A percentile compares a stretch with the other conserved stretches of the same genome.
phyloP scores from a whole-genome alignment of 495 filamentous ascomycete genomes.

The Gamarada debralockiae region DNA sequence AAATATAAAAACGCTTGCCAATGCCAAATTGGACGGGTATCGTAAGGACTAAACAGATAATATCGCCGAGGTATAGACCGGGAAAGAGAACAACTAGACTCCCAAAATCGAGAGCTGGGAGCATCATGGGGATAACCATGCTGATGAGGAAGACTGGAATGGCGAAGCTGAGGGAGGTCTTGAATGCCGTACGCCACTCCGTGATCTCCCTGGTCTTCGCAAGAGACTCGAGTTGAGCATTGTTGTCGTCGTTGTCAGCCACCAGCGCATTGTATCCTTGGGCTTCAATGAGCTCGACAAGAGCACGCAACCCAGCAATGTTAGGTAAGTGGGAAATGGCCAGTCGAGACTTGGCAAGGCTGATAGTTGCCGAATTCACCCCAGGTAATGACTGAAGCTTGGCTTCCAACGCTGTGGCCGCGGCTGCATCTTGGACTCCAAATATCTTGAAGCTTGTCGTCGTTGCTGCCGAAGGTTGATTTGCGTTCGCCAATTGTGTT shows the following conservation, averaged over 20 bases:
- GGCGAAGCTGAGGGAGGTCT: slow-evolving; percentile 71
- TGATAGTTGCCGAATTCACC: slow-evolving; percentile 67
- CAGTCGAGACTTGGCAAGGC: slow-evolving; percentile 62
- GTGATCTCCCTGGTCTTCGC: slow-evolving; percentile 95
- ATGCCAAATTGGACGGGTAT: slow-evolving; percentile 96
- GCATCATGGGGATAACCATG: slow-evolving; percentile 83
- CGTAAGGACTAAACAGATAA: slow-evolving; percentile 78
- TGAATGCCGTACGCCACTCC: slow-evolving; percentile 83
- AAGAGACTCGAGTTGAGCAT: slow-evolving; percentile 92
- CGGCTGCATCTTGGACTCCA: slow-evolving; percentile 65
- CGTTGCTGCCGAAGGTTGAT: slow-evolving; percentile 42
- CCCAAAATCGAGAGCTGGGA: slow-evolving; percentile 71
- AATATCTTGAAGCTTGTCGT: slow-evolving; percentile 77
- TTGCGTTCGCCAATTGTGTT: slow-evolving; percentile 41
- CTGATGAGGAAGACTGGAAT: slow-evolving; percentile 88
- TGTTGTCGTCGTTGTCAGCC: slow-evolving; percentile 90
- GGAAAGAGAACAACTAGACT: slow-evolving; percentile 53
- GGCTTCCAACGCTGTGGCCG: slow-evolving; percentile 69
- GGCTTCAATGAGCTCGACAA: slow-evolving; percentile 80
- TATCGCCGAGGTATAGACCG: slow-evolving; percentile 83
- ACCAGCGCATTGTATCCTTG: slow-evolving; percentile 83
- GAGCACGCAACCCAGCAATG: slow-evolving; percentile 69
- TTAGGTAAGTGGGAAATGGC: slow-evolving; percentile 66
- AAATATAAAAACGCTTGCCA: slow-evolving; percentile 86
- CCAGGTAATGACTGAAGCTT: slow-evolving; percentile 62